Evolutionary conservation across 169 alveolate genomes (phyloP), one percentile per base, ranked within the genome.

Genomic region (Plasmodium gonderi): DNA sequence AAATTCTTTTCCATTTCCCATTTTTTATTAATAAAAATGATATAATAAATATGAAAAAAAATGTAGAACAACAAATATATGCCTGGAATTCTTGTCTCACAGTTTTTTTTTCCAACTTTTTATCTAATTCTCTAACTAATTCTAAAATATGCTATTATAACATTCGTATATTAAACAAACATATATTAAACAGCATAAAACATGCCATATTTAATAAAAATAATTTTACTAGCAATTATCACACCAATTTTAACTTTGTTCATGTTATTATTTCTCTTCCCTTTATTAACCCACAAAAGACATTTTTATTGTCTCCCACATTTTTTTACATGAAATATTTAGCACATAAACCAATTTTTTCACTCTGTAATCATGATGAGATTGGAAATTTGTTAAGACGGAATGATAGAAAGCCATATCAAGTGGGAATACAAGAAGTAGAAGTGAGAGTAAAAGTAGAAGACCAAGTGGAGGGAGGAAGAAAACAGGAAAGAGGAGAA

Each of bases 11-110:
- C 17, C 29, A 69, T 72, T 83, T 83, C 77, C 92, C 92, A 14
- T 83, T 83, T 33, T 83, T 83, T 68, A 83, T 83, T 29, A 45
- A 83, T 60, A 83, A 83, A 83, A 69, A 42, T 23, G 17, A 29
- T 54, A 76, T 51, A 77, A 87, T 76, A 40, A 76, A 87, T 44
- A 87, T 54, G 69, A 76, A 75, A 87, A 29, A 72, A 49, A 44
- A 60, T 87, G 78, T 51, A 60, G 93, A 87, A 69, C 79, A 87
- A 64, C 90, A 77, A 36, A 40, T 75, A 38, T 49, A 64, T 68
- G 31, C 23, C 7, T 87, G 80, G 93, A 44, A 87, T 76, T n/a
- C 17, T 7, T 76, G 89, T 87, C 93, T 87, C 68, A 54, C 85
- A 20, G 65, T 38, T 49, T 85, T 74, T 85, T 85, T 85, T 74